Base-by-base conservation (phyloP, 768 basidiomycete genomes). In the Boletus coccyginus region DNA sequence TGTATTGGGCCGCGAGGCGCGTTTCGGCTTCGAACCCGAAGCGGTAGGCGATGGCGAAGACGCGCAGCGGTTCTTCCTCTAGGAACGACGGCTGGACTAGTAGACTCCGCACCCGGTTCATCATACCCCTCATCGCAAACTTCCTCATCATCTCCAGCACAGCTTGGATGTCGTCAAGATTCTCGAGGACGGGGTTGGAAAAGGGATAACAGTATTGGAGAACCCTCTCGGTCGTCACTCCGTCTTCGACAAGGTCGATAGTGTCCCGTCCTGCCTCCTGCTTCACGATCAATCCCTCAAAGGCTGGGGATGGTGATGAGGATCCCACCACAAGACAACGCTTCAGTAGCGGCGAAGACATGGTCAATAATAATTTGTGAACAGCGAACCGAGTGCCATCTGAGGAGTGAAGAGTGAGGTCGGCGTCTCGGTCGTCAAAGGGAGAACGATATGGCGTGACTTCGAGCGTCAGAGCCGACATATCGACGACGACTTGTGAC, bases 341-440 rank as follows among this genome's bases (percentile, higher is more conserved):
- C 50, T 71, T 71, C 49, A 81, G 73, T 17, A 81, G 67, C 2
- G 75, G 62, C 13, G 77, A 81, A 5, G 76, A 74, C 55, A 67
- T 74, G 36, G 71, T 70, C 38, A 83, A 60, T 36, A 77, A 72
- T 43, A 75, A 56, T 44, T 72, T 76, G 62, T 77, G 74, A 36
- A 82, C 69, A 35, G 73, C 75, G 61, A 82, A 82, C 10, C 70
- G 60, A 3, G 74, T 70, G 10, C 71, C 73, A 52, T 82, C 79
- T 2, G 69, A 62, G 9, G 78, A 74, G 38, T 73, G 73, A 36
- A 82, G 66, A 44, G 77, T 69, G 52, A 79, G 62, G 57, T 81
- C 78, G 10, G 75, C 76, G 27, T 75, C 71, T 24, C 48, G 63
- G 45, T 74, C 70, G 58, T 78, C 66, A 69, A 80, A 76, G 31